Evolutionary conservation across 208 protist genomes (phyloP).

Genomic region (Leishmania tropica): DNA sequence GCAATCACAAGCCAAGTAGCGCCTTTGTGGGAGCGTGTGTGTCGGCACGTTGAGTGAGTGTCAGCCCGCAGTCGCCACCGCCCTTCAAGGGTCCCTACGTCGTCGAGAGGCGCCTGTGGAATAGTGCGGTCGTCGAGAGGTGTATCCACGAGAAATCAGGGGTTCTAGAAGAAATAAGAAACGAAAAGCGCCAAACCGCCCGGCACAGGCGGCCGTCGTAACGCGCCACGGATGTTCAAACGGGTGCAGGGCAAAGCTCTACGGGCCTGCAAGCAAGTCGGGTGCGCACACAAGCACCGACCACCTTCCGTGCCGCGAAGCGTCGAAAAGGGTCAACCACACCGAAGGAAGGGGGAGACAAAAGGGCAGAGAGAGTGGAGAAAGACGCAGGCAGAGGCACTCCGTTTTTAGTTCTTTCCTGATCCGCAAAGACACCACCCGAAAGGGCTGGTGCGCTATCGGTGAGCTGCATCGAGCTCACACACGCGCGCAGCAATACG

Average conservation of each 20-base stretch:
- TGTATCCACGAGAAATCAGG: not conserved
- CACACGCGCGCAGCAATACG: not conserved
- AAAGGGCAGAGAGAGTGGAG: not conserved
- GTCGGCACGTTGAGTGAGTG: not conserved
- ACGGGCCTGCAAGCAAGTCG: not conserved
- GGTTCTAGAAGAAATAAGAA: not conserved
- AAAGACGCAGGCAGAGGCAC: not conserved
- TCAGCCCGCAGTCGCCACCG: not conserved
- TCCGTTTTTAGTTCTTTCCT: too few relatives aligned
- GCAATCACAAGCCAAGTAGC: not conserved
- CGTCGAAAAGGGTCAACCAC: too few relatives aligned
- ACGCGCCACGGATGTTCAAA: not conserved
- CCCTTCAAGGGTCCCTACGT: not conserved
- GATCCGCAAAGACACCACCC: too few relatives aligned
- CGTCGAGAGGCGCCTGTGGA: not conserved
- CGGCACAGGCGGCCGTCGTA: not conserved
- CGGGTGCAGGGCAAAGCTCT: not conserved
- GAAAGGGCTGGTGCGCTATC: not conserved
- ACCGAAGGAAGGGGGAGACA: too few relatives aligned
- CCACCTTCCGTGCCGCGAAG: not conserved
- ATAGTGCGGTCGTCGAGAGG: not conserved
- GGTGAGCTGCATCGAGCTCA: not conserved
- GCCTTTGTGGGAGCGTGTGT: not conserved
- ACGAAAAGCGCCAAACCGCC: not conserved
- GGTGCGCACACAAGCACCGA: not conserved